Base-by-base conservation (phyloP, 495 filamentous ascomycete genomes). In the Penicillium soppii region DNA sequence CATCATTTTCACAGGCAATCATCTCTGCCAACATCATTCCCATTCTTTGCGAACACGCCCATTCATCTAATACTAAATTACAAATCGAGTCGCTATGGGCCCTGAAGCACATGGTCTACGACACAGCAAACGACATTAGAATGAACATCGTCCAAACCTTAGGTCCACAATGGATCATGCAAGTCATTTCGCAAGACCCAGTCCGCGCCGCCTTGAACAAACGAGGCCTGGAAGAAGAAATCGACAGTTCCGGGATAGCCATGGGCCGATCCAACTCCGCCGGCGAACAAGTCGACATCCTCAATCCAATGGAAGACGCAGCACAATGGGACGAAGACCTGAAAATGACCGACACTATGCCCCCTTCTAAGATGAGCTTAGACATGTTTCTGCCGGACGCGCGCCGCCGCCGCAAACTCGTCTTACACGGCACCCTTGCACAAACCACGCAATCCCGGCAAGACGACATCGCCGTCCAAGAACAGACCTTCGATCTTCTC, bases 21-120 rank as follows among this genome's bases (percentile, higher is more conserved):
- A 72, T 91, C 12, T 80, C 88, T 19, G 82, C 77, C 9, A 91
- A 90, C n/a, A 81, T 90, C 8, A 71, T 95, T 35, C 85, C 84
- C 43, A 79, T 86, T 4, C 70, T 97, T 4, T 95, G 90, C 56
- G 82, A 89, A 58, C 89, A 96, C 62, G 91, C 91, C 0, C 88
- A 87, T 65, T 91, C 88, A 3, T 70, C 78, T 47, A 85, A 90
- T 59, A 75, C 83, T 5, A 82, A 81, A 20, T 67, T 97, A 33
- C 80, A 88, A 38, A 75, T 94, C 10, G 88, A 90, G 53, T 88
- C 90, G 7, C 67, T 98, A 8, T 97, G 94, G 94, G 91, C 90
- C 16, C 74, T 98, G 39, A 97, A 97, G 60, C 89, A 96, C 68
- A 70, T 96, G 23, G 85, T 94, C 6, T 76, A 83, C 36, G 78